These are phyloP conservation scores for Sporothrix inflata DNA, from an alignment of 2,329 filamentous ascomycete genomes.

Conservation along the genomic window DNA sequence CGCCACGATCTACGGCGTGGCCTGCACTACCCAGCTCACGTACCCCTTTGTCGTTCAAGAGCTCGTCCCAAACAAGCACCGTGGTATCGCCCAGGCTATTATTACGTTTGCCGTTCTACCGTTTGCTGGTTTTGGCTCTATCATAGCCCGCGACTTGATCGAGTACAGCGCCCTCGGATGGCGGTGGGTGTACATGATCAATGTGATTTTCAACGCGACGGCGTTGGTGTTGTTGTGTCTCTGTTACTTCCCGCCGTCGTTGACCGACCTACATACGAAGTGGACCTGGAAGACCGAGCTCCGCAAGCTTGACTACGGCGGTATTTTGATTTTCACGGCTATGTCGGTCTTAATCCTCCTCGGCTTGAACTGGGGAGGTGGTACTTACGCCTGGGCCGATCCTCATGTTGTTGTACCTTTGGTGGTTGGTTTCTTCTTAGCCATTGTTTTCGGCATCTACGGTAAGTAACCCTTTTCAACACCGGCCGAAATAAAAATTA, in stretches of 20 bases:
- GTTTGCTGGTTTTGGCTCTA: slow-evolving; percentile 38
- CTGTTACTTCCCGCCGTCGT: slow-evolving; percentile 48
- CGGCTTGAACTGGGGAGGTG: slow-evolving; percentile 51
- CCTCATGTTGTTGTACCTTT: slow-evolving; percentile 40
- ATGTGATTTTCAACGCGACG: slow-evolving; percentile 43
- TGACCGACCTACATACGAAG: slow-evolving; percentile 43
- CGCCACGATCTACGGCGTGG: slow-evolving; percentile 43
- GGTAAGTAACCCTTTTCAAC: background rate
- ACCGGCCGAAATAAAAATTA: background rate
- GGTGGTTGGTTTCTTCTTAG: slow-evolving; percentile 36
- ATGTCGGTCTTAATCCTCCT: slow-evolving; percentile 51
- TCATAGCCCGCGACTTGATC: slow-evolving; percentile 42
- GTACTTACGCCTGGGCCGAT: slow-evolving; percentile 48
- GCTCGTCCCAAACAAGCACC: slow-evolving; percentile 49
- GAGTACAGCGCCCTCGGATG: slow-evolving; percentile 43
- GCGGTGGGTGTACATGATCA: slow-evolving; percentile 49
- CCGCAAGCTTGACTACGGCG: slow-evolving; percentile 45
- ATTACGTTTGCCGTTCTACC: slow-evolving; percentile 41
- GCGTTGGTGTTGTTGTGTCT: slow-evolving; percentile 41
- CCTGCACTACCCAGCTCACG: slow-evolving; percentile 44
- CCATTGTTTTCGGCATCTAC: slow-evolving; percentile 38
- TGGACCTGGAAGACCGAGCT: slow-evolving; percentile 43
- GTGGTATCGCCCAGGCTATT: slow-evolving; percentile 39
- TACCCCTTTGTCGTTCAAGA: slow-evolving; percentile 47
- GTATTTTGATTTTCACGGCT: slow-evolving; percentile 50